Evolutionary conservation across 768 basidiomycete genomes (phyloP).

Genomic region (Boletus tomentosulus): DNA sequence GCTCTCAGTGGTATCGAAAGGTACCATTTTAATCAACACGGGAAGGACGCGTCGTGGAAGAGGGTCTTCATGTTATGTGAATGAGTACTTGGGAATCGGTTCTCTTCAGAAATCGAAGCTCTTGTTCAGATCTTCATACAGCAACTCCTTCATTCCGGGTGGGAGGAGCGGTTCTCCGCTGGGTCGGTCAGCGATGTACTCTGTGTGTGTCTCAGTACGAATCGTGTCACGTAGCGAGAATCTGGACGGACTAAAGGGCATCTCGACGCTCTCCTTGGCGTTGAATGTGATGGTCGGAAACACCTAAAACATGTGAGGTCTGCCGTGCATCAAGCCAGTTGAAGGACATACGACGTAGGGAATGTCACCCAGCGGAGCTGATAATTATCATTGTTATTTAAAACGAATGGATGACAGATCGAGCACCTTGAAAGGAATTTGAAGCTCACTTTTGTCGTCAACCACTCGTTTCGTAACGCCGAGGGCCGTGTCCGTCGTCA

Average conservation of each 20-base stretch:
- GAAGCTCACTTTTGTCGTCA: conserved; percentile 78
- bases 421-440: background rate
- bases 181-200: conserved; percentile 44
- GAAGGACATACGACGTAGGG: conserved; percentile 55
- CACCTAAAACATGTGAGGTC: conserved; percentile 46
- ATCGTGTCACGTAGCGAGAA: too few relatives aligned
- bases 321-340: background rate
- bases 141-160: conserved; percentile 82
- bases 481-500: conserved; percentile 64
- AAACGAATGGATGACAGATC: too few relatives aligned
- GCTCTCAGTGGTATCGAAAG: background rate
- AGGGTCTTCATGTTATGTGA: too few relatives aligned
- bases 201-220: conserved; percentile 26
- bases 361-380: conserved; percentile 66
- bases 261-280: conserved; percentile 86
- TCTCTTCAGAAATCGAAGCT: conserved; percentile 55
- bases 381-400: background rate
- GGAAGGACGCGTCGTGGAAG: background rate
- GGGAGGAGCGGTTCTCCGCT: conserved; percentile 71
- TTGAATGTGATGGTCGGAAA: conserved; percentile 89
- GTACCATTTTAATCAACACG: background rate
- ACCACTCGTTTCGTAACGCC: conserved; percentile 23
- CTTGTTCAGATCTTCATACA: conserved; percentile 83
- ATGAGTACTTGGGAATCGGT: background rate
- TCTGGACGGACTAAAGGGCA: conserved; percentile 83